phyloP scores from a whole-genome alignment of 2,329 filamentous ascomycete genomes.

The Diaporthe longicolla region DNA sequence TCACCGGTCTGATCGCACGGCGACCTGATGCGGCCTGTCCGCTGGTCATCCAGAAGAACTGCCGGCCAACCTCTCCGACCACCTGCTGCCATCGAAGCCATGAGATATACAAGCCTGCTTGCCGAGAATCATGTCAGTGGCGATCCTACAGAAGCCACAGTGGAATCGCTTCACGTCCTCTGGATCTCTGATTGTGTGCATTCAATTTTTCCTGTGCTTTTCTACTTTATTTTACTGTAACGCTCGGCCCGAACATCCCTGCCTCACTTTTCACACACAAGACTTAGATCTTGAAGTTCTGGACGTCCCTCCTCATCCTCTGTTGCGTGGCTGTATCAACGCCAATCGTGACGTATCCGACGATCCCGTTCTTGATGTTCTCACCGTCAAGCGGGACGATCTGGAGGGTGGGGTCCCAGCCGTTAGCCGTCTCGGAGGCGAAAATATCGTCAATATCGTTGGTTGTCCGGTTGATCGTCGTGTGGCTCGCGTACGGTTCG shows the following conservation, averaged over 20 bases:
- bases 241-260: too few relatives aligned
- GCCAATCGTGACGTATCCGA: constrained; percentile 55
- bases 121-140: background rate
- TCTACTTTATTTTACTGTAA: background rate
- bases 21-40: constrained; percentile 3
- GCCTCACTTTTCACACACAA: too few relatives aligned
- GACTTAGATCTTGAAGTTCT: background rate
- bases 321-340: constrained; percentile 46
- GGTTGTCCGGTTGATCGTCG: constrained; percentile 53
- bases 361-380: constrained; percentile 53
- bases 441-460: constrained; percentile 49
- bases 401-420: constrained; percentile 51
- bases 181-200: background rate
- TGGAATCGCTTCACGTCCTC: background rate
- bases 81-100: background rate
- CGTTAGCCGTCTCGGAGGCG: constrained; percentile 43
- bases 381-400: constrained; percentile 52
- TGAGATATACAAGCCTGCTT: background rate
- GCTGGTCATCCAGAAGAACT: background rate
- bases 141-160: background rate
- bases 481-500: constrained; percentile 53
- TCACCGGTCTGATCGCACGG: constrained; percentile 13
- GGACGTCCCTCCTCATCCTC: constrained; percentile 19
- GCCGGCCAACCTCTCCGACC: constrained; percentile 1
- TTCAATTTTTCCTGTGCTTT: background rate